Percentiles rank a stretch among this genome's conserved stretches.
phyloP scores from a whole-genome alignment of 768 basidiomycete genomes.

The Roridomyces roridus region DNA sequence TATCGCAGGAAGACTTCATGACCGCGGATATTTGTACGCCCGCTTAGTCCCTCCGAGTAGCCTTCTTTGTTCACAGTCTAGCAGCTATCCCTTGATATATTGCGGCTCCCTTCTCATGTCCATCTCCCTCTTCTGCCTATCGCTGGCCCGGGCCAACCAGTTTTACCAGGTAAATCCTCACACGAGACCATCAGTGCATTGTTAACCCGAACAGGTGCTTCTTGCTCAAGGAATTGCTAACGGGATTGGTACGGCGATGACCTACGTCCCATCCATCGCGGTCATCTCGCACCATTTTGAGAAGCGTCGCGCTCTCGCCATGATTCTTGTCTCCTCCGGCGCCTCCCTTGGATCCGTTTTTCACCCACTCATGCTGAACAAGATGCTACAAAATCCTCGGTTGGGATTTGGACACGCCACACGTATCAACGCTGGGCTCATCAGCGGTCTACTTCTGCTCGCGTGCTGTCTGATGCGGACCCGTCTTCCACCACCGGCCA shows the following conservation, averaged over 20 bases:
- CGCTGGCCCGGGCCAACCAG: conserved; percentile 38
- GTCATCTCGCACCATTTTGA: conserved; percentile 54
- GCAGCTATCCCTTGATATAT: conserved; percentile 52
- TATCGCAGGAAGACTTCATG: conserved; percentile 54
- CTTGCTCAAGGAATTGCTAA: conserved; percentile 53
- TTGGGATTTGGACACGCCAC: conserved; percentile 49
- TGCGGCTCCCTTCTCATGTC: conserved; percentile 51
- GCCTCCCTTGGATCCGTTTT: conserved; percentile 50
- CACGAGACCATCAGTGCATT: neutral
- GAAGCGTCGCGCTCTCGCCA: conserved; percentile 44
- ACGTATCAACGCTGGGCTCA: conserved; percentile 44
- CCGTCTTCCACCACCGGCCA: conserved; percentile 36
- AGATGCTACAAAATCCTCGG: conserved; percentile 31
- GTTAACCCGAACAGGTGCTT: conserved; percentile 42
- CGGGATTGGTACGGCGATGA: conserved; percentile 58
- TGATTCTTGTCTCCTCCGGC: conserved; percentile 49
- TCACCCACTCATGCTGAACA: conserved; percentile 54
- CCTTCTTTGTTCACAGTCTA: neutral
- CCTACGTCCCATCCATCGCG: conserved; percentile 56
- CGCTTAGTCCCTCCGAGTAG: too few relatives aligned
- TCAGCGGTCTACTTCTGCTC: conserved; percentile 37
- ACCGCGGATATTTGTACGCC: conserved; percentile 62
- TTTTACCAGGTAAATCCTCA: conserved; percentile 39
- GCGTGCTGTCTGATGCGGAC: conserved; percentile 24
- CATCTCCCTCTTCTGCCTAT: conserved; percentile 52